Evolutionary conservation across 2,329 filamentous ascomycete species (phyloP), one percentile per base, ranked within the genome.

Genomic region (Cercospora berteroae): DNA sequence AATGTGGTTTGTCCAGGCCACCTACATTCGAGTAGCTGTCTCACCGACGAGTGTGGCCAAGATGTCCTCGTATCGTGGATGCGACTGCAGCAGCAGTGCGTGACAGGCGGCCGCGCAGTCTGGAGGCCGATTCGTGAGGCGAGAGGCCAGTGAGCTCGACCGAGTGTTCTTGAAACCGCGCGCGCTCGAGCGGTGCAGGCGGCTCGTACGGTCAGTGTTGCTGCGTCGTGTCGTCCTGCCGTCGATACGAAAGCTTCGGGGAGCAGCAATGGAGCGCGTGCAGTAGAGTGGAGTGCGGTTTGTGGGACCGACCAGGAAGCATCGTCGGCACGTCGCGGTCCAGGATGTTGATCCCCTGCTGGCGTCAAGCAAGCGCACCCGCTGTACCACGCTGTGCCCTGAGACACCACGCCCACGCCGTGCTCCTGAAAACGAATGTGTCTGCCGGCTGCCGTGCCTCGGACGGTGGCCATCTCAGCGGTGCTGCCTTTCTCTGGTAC

Each of bases 401-500:
- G 60, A 63, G 50, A 63, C 61, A 27, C n/a, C 36, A 25, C 18
- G 36, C 44, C 58, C 20, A 23, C 59, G 23, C 23, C 18, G 23
- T n/a, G 25, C 12, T 36, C 36, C 42, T 50, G 60, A 44, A 16
- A 63, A 33, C 48, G 27, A 42, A 42, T 23, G 7, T 56, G 60
- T 57, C 61, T 42, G 61, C 50, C 61, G 61, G 16, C 10, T 25
- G 60, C 60, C 42, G 42, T 62, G 60, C 55, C 44, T 62, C 60
- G 60, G 59, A 18, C 23, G 59, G 7, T 36, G 20, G 60, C 39
- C 60, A 62, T 16, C 44, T 29, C 48, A 63, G 50, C 61, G 61
- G 48, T 56, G 61, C 61, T 39, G 2, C 20, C 44, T 20, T 23
- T 50, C 20, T 25, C 44, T 50, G 44, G 44, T 50, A 50, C 44